Base-by-base conservation (phyloP, 139 green algal species). In the Chlorella ohadii region DNA sequence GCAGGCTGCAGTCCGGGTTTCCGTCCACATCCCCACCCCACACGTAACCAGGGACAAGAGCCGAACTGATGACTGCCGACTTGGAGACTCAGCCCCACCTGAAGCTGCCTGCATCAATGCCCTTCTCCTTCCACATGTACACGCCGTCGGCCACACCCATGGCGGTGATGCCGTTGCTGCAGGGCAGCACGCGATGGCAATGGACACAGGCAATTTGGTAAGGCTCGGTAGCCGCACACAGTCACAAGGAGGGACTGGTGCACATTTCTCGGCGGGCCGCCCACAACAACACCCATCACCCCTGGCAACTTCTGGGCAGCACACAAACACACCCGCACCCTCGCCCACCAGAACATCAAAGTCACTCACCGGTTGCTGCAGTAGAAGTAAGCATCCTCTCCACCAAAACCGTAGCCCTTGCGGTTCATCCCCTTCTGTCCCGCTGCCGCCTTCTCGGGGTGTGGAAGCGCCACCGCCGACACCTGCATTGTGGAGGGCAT, bases 91-190 rank as follows among this genome's bases (percentile, higher is more conserved):
- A 51, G 7, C 51, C 76, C 33, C 92, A 88, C 13, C 86, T 90
- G 78, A 97, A 97, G 28, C 85, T 59, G 41, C 96, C 96, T 0
- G 90, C 87, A 89, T 99, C 96, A 36, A 99, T 98, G 67, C 96
- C 96, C 38, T 89, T 66, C 78, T 94, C 84, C 22, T 92, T 89
- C 96, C 96, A 98, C 87, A 92, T 91, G 88, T 97, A 99, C 39
- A 99, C 94, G 16, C 96, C 96, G 82, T 99, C 96, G 23, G 96
- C 93, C 33, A 99, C 94, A 41, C 95, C 96, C 89, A 99, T 91
- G 20, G 89, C 95, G 65, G 93, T 93, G 17, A 95, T 84, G 78
- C 79, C 81, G 68, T 92, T 90, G 72, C 92, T 96, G 88, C 71
- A 34, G 12, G 16, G 44, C 25, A 51, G 44, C 44, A 9, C 44